Conservation (phyloP, 2,329 filamentous ascomycete species). For the Talaromyces amestolkiae region DNA sequence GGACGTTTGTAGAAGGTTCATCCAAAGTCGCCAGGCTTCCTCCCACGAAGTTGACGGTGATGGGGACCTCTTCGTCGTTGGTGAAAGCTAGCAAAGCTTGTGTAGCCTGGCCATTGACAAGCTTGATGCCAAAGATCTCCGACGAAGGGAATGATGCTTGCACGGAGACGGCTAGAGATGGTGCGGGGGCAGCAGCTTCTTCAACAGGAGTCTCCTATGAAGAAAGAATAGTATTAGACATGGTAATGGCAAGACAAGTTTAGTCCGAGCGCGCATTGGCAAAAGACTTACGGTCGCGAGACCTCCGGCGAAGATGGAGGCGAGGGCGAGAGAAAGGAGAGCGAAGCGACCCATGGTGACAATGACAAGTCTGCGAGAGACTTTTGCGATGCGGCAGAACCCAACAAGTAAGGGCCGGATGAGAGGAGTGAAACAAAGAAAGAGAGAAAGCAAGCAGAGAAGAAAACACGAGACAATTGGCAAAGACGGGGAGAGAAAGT, state of each 20-base stretch:
- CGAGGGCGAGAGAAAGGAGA: slow-evolving; percentile 67
- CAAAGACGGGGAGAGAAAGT: slow-evolving; percentile 9
- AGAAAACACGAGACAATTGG: slow-evolving; percentile 7
- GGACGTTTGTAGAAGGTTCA: slow-evolving; percentile 62
- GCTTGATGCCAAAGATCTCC: slow-evolving; percentile 90
- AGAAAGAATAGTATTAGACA: not conserved
- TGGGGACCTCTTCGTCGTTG: slow-evolving; percentile 75
- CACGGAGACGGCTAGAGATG: slow-evolving; percentile 55
- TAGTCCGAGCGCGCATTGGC: slow-evolving; percentile 1
- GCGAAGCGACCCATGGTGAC: slow-evolving; percentile 69
- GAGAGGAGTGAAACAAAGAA: slow-evolving; percentile 21
- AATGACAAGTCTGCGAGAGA: slow-evolving; percentile 15
- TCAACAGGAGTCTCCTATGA: slow-evolving; percentile 60
- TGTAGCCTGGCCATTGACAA: slow-evolving; percentile 87
- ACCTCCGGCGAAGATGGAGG: slow-evolving; percentile 66
- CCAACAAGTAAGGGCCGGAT: slow-evolving; percentile 13
- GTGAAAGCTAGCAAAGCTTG: slow-evolving; percentile 76
- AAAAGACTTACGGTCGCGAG: slow-evolving; percentile 56
- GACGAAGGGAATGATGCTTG: slow-evolving; percentile 60
- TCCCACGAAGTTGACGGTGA: slow-evolving; percentile 72
- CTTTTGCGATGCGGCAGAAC: slow-evolving; percentile 11
- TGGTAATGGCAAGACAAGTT: not conserved
- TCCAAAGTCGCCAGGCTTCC: slow-evolving; percentile 67
- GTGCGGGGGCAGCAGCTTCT: slow-evolving; percentile 62
- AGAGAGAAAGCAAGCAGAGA: slow-evolving; percentile 24